These are phyloP conservation scores for Aspergillus nanangensis DNA, from an alignment of 495 filamentous ascomycete species.

Conservation along the genomic window DNA sequence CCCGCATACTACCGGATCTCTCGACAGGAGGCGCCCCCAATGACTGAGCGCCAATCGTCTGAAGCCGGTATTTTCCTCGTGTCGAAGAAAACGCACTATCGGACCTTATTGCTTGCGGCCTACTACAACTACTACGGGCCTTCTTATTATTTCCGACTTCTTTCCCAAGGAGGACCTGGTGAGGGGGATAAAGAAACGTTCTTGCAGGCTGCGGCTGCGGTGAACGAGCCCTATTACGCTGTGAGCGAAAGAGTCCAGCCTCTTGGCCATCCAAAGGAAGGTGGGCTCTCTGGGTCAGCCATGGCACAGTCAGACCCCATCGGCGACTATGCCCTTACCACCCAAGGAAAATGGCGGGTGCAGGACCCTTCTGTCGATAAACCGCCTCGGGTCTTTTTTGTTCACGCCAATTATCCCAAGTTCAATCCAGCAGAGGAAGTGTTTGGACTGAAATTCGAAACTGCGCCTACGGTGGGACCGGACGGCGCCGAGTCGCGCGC, in stretches of 20 bases:
- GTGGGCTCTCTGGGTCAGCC: conserved; percentile 31
- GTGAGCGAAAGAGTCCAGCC: conserved; percentile 42
- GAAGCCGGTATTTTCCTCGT: conserved; percentile 57
- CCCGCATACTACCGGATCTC: conserved; percentile 52
- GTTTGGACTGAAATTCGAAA: conserved; percentile 37
- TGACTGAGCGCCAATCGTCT: conserved; percentile 38
- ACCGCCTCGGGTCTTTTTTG: conserved; percentile 28
- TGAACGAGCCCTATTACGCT: conserved; percentile 45
- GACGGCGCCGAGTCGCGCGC: conserved; percentile 37
- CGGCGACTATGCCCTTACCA: conserved; percentile 36
- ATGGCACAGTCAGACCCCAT: conserved; percentile 45
- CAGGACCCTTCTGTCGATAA: conserved; percentile 23
- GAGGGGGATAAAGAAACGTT: conserved; percentile 67
- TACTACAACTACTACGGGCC: conserved; percentile 65
- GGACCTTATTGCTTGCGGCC: conserved; percentile 49
- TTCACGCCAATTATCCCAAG: conserved; percentile 44
- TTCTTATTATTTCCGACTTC: conserved; percentile 52
- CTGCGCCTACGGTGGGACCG: conserved; percentile 31
- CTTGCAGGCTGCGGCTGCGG: conserved; percentile 46
- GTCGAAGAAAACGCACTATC: conserved; percentile 49
- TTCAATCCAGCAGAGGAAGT: conserved; percentile 47
- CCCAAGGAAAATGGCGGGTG: conserved; percentile 32
- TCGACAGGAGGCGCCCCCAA: conserved; percentile 33
- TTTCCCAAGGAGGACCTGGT: conserved; percentile 52
- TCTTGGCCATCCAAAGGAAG: conserved; percentile 32